Conservation (phyloP, 208 protist species). For the Crithidia expoeki region DNA sequence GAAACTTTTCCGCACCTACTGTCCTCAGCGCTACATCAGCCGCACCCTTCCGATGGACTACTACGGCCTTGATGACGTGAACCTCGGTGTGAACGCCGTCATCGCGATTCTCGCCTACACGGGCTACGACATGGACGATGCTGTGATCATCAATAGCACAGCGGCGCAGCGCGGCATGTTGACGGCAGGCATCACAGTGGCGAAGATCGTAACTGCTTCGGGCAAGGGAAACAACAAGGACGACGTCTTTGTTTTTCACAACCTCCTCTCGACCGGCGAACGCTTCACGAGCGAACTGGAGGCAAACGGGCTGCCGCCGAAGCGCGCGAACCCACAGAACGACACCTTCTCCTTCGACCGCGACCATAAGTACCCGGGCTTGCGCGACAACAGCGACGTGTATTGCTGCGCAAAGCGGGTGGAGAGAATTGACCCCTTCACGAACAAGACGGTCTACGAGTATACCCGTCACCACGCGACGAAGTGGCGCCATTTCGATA, state of each 20-base stretch:
- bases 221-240: slow-evolving; percentile 51
- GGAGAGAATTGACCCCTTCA: slow-evolving; percentile 71
- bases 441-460: slow-evolving; percentile 77
- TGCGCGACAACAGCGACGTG: slow-evolving; percentile 71
- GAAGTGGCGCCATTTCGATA: slow-evolving; percentile 90
- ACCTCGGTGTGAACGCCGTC: slow-evolving; percentile 98
- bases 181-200: slow-evolving; percentile 95
- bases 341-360: slow-evolving; percentile 73
- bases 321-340: slow-evolving; percentile 51
- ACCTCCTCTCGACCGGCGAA: slow-evolving; percentile 72
- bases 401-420: slow-evolving; percentile 88
- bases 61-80: slow-evolving; percentile 97
- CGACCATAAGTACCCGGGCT: slow-evolving; percentile 78
- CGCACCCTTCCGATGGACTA: slow-evolving; percentile 91
- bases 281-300: slow-evolving; percentile 68
- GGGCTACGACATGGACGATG: slow-evolving; percentile 99
- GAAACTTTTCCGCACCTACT: slow-evolving; percentile 98
- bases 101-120: slow-evolving; percentile 99
- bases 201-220: slow-evolving; percentile 74
- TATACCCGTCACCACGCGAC: slow-evolving; percentile 87
- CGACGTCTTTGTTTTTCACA: slow-evolving; percentile 87
- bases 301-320: slow-evolving; percentile 72
- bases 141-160: slow-evolving; percentile 99
- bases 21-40: slow-evolving; percentile 97
- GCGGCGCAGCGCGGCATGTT: slow-evolving; percentile 98